Conservation (phyloP, 257 asterid species). For the Capsicum pubescens region DNA sequence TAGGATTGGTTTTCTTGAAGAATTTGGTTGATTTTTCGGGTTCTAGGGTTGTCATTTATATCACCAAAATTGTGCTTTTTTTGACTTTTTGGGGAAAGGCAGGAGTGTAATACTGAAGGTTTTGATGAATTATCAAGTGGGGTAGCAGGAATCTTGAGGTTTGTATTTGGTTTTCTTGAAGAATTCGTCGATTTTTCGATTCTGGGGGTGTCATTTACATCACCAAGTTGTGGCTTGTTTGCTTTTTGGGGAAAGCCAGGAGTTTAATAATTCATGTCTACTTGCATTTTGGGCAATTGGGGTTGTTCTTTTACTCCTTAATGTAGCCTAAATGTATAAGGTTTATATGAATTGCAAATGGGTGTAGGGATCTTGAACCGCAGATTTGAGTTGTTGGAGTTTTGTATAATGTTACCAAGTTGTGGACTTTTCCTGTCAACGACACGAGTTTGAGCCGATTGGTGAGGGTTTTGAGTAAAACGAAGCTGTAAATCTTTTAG, state of each 20-base stretch:
- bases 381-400: background rate
- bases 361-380: background rate
- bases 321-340: background rate
- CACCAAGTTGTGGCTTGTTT: background rate
- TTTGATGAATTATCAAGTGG: background rate
- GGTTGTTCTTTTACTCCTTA: conserved; percentile 3
- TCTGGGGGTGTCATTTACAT: background rate
- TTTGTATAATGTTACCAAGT: background rate
- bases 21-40: background rate
- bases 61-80: background rate
- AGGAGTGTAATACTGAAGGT: conserved; percentile 26
- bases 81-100: too few species aligned
- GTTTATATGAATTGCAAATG: background rate
- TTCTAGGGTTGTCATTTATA: background rate
- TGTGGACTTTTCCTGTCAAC: conserved; percentile 2
- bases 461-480: conserved; percentile 37
- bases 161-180: background rate
- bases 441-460: conserved; percentile 26
- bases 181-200: background rate
- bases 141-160: background rate
- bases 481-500: conserved; percentile 58
- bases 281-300: conserved; percentile 17
- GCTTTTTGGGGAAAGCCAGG: background rate
- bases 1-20: background rate
- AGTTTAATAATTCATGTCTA: background rate